Percentiles rank a stretch among this genome's conserved stretches.
Conservation (phyloP, 2,329 filamentous ascomycete genomes). For the Colletotrichum salicis region DNA sequence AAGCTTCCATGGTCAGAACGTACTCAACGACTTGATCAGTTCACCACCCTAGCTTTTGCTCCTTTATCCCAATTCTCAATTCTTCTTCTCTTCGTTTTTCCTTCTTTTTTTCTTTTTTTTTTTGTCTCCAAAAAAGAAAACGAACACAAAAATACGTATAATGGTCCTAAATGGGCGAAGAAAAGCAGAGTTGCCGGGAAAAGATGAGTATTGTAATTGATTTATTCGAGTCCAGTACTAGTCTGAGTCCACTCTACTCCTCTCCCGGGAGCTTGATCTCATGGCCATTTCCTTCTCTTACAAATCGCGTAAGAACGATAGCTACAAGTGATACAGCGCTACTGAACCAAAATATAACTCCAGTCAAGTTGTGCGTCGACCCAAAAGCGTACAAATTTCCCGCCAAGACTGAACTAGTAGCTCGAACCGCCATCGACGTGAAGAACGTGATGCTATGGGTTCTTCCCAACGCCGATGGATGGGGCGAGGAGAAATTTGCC, state of each 20-base stretch:
- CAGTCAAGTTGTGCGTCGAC: not conserved
- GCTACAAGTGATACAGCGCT: not conserved
- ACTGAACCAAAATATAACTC: not conserved
- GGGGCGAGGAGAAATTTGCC: not conserved
- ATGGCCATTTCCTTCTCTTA: conserved; percentile 6
- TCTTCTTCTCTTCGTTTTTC: too few species aligned
- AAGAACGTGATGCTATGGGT: not conserved
- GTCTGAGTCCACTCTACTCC: not conserved
- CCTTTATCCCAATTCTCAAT: too few species aligned
- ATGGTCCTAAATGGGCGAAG: too few species aligned
- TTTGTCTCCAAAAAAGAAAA: too few species aligned
- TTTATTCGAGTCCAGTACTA: too few species aligned
- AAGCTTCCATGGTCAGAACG: too few species aligned
- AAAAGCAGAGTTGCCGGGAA: too few species aligned
- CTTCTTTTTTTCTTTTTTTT: too few species aligned
- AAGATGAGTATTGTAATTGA: too few species aligned
- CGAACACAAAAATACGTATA: too few species aligned
- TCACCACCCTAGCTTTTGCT: too few species aligned
- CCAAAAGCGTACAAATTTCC: not conserved
- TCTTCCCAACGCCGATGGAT: not conserved
- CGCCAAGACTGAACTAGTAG: not conserved
- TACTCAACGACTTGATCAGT: too few species aligned
- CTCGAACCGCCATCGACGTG: not conserved
- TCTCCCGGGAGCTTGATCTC: not conserved
- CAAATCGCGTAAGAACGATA: not conserved